Evolutionary conservation across 2,329 filamentous ascomycete species (phyloP), one percentile per base, ranked within the genome.

Genomic region (Teratosphaeria destructans): DNA sequence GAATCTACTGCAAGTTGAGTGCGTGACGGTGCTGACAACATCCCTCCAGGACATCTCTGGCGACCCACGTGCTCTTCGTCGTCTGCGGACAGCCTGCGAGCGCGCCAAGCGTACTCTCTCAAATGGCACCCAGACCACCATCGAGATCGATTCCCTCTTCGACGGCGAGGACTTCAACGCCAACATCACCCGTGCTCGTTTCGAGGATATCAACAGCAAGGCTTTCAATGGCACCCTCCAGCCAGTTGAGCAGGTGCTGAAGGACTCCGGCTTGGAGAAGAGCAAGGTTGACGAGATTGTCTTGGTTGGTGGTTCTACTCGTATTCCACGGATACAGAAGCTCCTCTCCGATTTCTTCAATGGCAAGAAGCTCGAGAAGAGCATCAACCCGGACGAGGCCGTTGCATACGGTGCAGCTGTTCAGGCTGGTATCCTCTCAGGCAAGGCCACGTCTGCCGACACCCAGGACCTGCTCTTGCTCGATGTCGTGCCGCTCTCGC

Each of bases 351-450:
- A 99, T 80, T 96, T 92, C 85, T 99, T 99, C 82, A 89, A 95
- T 77, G 92, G 92, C 80, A 99, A 99, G 90, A 96, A 99, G 88
- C 90, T 96, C 68, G 93, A 97, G 86, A 97, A 96, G 81, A 94
- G 89, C 83, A 97, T 97, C 83, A 99, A 99, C 86, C 94, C 94
- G 72, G 94, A 99, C 75, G 94, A 99, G 84, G 94, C 94, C 70
- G 94, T 99, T 73, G 94, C 94, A 71, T 96, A 96, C 80, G 94
- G 94, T 86, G 94, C 94, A 67, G 94, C 94, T 71, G 93, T 99
- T 64, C 94, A 99, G 82, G 94, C 94, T 68, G 94, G 92, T 86
- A 96, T 99, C 76, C 87, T 99, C 67, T 96, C 93, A 61, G 94
- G 94, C 76, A 96, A 96, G 87, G 94, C 94, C 70, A 94, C 90